phyloP scores from a whole-genome alignment of 768 basidiomycete species.

The Russula emetica region DNA sequence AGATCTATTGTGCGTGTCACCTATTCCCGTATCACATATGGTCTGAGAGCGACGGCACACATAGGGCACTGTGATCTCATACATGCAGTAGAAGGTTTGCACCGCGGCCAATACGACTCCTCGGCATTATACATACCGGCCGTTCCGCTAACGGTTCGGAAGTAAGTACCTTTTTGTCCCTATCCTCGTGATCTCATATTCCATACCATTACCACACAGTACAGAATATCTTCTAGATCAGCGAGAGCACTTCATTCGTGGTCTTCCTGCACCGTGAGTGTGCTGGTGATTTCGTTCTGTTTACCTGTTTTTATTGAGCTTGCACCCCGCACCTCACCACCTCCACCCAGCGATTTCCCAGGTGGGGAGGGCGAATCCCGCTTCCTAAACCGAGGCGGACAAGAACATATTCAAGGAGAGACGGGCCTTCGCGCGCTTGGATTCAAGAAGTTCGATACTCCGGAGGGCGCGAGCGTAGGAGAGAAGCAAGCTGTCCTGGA shows the following conservation, averaged over 20 bases:
- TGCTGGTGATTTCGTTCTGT: neutral
- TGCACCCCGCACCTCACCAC: neutral
- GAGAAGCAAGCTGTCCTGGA: slow-evolving; percentile 14
- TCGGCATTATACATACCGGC: slow-evolving; percentile 79
- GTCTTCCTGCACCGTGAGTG: slow-evolving; percentile 51
- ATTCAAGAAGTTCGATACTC: slow-evolving; percentile 19
- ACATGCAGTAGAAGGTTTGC: slow-evolving; percentile 47
- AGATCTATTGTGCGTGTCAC: slow-evolving; percentile 53
- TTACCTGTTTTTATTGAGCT: neutral
- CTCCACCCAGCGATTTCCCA: slow-evolving; percentile 50
- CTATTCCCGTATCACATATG: neutral
- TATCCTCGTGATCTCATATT: neutral
- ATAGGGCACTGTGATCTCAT: slow-evolving; percentile 40
- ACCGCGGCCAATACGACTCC: slow-evolving; percentile 52
- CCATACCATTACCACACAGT: slow-evolving; percentile 34
- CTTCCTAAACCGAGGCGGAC: slow-evolving; percentile 40
- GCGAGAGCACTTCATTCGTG: slow-evolving; percentile 54
- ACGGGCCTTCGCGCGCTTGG: slow-evolving; percentile 23
- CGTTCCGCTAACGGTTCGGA: slow-evolving; percentile 59
- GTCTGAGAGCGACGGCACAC: neutral
- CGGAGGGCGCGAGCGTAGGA: slow-evolving; percentile 6
- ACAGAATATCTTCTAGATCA: slow-evolving; percentile 58
- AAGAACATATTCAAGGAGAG: slow-evolving; percentile 36
- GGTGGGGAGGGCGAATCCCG: slow-evolving; percentile 41
- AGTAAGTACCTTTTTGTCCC: slow-evolving; percentile 4